These are phyloP conservation scores for Zymoseptoria ardabiliae DNA, from an alignment of 2,329 filamentous ascomycete species.

Conservation along the genomic window DNA sequence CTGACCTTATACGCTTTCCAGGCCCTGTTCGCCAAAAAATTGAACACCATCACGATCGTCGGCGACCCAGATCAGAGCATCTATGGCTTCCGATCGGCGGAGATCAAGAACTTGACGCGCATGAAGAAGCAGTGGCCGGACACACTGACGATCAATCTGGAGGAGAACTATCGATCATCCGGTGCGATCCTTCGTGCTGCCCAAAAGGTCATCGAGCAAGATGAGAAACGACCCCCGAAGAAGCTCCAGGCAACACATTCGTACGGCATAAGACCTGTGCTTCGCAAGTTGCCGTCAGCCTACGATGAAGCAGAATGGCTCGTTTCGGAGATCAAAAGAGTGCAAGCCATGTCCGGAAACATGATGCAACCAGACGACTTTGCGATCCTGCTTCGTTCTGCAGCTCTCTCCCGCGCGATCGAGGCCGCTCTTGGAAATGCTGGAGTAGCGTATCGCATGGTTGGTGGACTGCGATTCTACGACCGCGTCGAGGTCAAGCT, in stretches of 20 bases:
- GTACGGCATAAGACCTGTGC: conserved; percentile 69
- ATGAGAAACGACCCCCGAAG: conserved; percentile 72
- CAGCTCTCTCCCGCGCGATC: conserved; percentile 74
- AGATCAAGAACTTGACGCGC: conserved; percentile 77
- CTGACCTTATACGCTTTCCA: too few relatives aligned
- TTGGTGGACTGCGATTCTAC: conserved; percentile 85
- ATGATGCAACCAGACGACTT: conserved; percentile 71
- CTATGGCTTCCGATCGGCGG: conserved; percentile 89
- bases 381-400: conserved; percentile 79
- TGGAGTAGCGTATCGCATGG: conserved; percentile 85
- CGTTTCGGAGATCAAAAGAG: conserved; percentile 70
- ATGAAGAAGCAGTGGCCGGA: conserved; percentile 70
- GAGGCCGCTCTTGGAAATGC: conserved; percentile 73
- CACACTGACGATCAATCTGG: conserved; percentile 74
- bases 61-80: conserved; percentile 98
- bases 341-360: conserved; percentile 61
- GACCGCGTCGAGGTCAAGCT: conserved; percentile 85
- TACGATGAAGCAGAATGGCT: conserved; percentile 80
- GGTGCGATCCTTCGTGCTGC: conserved; percentile 74
- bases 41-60: conserved; percentile 80
- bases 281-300: conserved; percentile 65
- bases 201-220: conserved; percentile 83
- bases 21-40: conserved; percentile 63
- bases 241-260: conserved; percentile 71
- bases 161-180: conserved; percentile 92